These are phyloP conservation scores for Aspergillus cristatus DNA, from an alignment of 495 filamentous ascomycete genomes.

Conservation along the genomic window DNA sequence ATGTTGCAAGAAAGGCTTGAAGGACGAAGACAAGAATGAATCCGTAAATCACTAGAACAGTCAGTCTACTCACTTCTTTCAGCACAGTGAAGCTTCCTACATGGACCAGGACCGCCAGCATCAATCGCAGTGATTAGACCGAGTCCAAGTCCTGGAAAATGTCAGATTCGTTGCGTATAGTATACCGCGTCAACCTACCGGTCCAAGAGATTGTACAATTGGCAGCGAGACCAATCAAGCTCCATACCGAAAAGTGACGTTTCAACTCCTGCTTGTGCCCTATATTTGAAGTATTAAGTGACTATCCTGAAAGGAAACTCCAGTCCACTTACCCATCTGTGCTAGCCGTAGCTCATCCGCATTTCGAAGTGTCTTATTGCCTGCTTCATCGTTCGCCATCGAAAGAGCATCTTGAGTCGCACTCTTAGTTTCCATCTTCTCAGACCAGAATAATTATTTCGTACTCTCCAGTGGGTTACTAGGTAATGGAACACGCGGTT, in stretches of 20 bases:
- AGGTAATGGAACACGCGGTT: too few species aligned
- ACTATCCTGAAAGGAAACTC: too few species aligned
- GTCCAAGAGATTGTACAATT: slow-evolving; percentile 37
- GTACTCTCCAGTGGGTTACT: too few species aligned
- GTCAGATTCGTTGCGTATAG: neutral
- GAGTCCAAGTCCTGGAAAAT: slow-evolving; percentile 21
- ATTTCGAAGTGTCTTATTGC: slow-evolving; percentile 12
- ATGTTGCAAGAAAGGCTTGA: slow-evolving; percentile 39
- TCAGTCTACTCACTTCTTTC: neutral
- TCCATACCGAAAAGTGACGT: slow-evolving; percentile 32
- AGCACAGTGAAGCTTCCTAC: slow-evolving; percentile 9
- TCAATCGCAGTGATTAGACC: slow-evolving; percentile 30
- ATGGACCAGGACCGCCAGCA: slow-evolving; percentile 30
- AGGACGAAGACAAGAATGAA: slow-evolving; percentile 41
- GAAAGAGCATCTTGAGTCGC: too few species aligned
- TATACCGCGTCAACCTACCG: slow-evolving; percentile 10
- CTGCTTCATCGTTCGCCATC: neutral
- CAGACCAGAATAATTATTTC: too few species aligned
- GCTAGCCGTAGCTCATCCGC: slow-evolving; percentile 32
- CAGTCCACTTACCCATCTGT: slow-evolving; percentile 34
- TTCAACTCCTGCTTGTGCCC: slow-evolving; percentile 34
- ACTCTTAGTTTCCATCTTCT: too few species aligned
- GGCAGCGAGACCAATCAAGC: slow-evolving; percentile 30
- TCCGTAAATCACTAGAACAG: slow-evolving; percentile 27
- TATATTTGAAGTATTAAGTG: too few species aligned